phyloP scores from a whole-genome alignment of 2,329 filamentous ascomycete species.

The Colletotrichum coccodes region DNA sequence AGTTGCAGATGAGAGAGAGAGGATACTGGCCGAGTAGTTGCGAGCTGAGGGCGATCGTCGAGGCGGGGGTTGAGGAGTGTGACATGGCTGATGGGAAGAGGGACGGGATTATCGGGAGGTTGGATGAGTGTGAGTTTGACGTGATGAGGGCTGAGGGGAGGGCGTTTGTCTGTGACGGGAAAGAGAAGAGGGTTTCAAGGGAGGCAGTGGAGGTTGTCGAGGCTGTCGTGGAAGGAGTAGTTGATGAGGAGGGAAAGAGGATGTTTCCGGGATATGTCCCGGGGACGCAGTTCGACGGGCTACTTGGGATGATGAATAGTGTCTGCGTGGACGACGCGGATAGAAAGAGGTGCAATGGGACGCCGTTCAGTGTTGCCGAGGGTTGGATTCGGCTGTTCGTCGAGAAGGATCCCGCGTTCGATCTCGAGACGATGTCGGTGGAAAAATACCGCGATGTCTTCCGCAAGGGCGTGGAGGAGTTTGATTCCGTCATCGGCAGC shows the following conservation, averaged over 20 bases:
- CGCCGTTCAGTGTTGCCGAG: not conserved
- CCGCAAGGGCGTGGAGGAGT: slow-evolving; percentile 33
- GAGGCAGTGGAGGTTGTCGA: slow-evolving; percentile 27
- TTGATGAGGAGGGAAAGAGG: slow-evolving; percentile 2
- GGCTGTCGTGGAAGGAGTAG: not conserved
- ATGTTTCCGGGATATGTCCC: not conserved
- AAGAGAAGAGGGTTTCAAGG: slow-evolving; percentile 34
- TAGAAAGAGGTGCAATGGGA: not conserved
- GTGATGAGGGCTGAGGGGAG: slow-evolving; percentile 26
- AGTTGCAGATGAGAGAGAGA: not conserved
- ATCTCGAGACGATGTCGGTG: slow-evolving; percentile 16
- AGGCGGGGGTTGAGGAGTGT: slow-evolving; percentile 48
- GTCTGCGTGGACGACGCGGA: not conserved
- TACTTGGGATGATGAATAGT: slow-evolving; percentile 6
- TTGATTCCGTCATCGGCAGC: slow-evolving; percentile 38
- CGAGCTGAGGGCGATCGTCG: slow-evolving; percentile 47
- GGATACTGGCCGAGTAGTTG: slow-evolving; percentile 8
- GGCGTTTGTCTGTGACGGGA: slow-evolving; percentile 30
- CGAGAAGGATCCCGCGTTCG: slow-evolving; percentile 41
- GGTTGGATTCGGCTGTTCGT: slow-evolving; percentile 22
- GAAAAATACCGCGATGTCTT: slow-evolving; percentile 29
- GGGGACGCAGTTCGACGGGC: not conserved
- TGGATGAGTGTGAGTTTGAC: slow-evolving; percentile 28
- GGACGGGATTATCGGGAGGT: slow-evolving; percentile 53
- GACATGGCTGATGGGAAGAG: slow-evolving; percentile 57